These are phyloP conservation scores for Halophytophthora batemanensis DNA, from an alignment of 352 stramenopile genomes.

Conservation along the genomic window DNA sequence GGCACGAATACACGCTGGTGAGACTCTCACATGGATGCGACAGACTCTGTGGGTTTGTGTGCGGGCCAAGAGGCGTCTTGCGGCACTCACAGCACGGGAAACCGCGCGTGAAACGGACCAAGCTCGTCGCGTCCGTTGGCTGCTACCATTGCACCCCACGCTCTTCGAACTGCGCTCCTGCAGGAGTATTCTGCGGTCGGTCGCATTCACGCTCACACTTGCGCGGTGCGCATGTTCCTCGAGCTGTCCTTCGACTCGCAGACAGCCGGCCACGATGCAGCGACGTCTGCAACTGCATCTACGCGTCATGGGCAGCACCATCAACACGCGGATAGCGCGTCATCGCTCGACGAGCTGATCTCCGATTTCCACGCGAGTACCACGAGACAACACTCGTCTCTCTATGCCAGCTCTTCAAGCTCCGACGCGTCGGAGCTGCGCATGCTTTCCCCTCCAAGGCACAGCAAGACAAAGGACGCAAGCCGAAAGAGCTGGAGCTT, in stretches of 20 bases:
- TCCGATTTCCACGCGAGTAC: conserved; percentile 41
- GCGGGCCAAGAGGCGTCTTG: too few species aligned
- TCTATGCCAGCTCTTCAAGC: background rate
- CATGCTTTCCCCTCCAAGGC: conserved; percentile 10
- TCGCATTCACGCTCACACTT: too few species aligned
- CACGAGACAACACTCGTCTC: conserved; percentile 7
- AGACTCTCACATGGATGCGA: too few species aligned
- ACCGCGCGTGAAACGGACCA: too few species aligned
- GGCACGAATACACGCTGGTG: too few species aligned
- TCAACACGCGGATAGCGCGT: conserved; percentile 10
- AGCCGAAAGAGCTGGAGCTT: conserved; percentile 6
- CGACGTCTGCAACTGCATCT: conserved; percentile 1
- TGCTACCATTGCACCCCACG: too few species aligned
- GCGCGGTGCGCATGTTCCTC: conserved; percentile 17
- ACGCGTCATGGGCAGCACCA: conserved; percentile 5
- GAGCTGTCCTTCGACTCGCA: conserved; percentile 30
- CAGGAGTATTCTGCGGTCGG: too few species aligned
- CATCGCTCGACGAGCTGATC: conserved; percentile 51
- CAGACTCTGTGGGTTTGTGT: too few species aligned
- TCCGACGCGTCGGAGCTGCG: conserved; percentile 3
- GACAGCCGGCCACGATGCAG: conserved; percentile 4
- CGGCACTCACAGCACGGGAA: too few species aligned
- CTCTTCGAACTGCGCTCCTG: too few species aligned
- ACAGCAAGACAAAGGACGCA: conserved; percentile 9
- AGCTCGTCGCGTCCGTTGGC: too few species aligned